Percentiles rank a stretch among this genome's conserved stretches.
These are phyloP conservation scores for Cercospora zeae-maydis DNA, from an alignment of 2,329 filamentous ascomycete species.

Conservation along the genomic window DNA sequence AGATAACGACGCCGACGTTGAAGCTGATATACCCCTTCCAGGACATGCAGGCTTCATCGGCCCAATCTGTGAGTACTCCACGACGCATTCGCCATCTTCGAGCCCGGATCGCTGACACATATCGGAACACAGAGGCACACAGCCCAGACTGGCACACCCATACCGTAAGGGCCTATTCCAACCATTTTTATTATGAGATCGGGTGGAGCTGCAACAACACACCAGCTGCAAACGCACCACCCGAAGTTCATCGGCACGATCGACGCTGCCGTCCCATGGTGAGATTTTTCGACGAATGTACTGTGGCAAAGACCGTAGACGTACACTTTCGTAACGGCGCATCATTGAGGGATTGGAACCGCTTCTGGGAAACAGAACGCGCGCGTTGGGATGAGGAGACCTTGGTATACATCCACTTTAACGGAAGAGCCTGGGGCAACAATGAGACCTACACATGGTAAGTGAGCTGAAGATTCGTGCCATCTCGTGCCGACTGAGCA, in stretches of 20 bases:
- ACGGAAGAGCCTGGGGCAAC: conserved; percentile 1
- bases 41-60: neutral
- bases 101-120: neutral
- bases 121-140: neutral
- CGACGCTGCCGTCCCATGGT: neutral
- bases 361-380: neutral
- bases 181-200: neutral
- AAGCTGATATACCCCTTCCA: neutral
- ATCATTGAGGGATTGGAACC: neutral
- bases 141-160: conserved; percentile 6
- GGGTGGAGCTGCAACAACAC: neutral
- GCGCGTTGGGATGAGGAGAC: neutral
- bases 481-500: neutral
- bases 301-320: neutral
- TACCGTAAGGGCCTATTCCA: neutral
- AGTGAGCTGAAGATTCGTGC: neutral
- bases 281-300: conserved; percentile 4
- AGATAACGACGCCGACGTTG: too few species aligned
- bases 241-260: neutral
- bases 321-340: conserved; percentile 1
- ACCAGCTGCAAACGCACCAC: neutral
- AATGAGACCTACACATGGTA: conserved; percentile 8
- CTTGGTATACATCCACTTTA: conserved; percentile 6
- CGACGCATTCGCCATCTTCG: neutral
- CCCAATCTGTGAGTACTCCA: neutral